phyloP scores from a whole-genome alignment of 176 grass and related monocot species.

The Oropetium thomaeum region DNA sequence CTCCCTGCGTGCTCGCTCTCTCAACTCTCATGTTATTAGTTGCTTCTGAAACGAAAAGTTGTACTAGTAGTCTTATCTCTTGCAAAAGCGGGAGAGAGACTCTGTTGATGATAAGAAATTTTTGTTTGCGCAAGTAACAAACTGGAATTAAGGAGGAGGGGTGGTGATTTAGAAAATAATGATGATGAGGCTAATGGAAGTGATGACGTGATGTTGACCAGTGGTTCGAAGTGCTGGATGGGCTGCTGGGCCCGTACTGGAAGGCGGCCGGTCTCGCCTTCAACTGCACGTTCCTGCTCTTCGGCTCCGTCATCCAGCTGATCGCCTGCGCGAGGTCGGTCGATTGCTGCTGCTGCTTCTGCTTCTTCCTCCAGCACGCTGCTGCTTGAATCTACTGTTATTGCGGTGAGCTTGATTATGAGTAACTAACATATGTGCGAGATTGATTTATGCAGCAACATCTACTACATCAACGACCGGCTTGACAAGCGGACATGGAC shows the following conservation, averaged over 20 bases:
- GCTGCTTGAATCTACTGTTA: background rate
- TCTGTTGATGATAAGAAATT: background rate
- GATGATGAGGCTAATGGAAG: background rate
- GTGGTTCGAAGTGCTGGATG: conserved; percentile 84
- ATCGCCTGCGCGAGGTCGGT: conserved; percentile 68
- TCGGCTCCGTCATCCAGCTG: conserved; percentile 74
- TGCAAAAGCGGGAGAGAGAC: background rate
- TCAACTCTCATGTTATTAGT: background rate
- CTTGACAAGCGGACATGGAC: conserved; percentile 90
- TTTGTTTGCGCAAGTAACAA: background rate
- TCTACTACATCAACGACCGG: conserved; percentile 89
- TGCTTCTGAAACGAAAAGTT: background rate
- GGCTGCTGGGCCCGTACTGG: conserved; percentile 75
- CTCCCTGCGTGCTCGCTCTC: conserved; percentile 16
- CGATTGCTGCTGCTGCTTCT: background rate
- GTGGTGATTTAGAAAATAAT: too few relatives aligned
- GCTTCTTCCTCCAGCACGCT: background rate
- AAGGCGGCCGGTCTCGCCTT: conserved; percentile 65
- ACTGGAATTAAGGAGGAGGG: background rate
- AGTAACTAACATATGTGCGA: too few relatives aligned
- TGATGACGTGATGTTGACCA: conserved; percentile 32
- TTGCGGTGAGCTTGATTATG: background rate
- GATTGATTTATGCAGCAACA: conserved; percentile 34
- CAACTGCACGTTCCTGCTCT: conserved; percentile 83
- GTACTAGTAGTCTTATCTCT: background rate